Conservation (phyloP, 495 filamentous ascomycete species). For the Neurospora sp. region DNA sequence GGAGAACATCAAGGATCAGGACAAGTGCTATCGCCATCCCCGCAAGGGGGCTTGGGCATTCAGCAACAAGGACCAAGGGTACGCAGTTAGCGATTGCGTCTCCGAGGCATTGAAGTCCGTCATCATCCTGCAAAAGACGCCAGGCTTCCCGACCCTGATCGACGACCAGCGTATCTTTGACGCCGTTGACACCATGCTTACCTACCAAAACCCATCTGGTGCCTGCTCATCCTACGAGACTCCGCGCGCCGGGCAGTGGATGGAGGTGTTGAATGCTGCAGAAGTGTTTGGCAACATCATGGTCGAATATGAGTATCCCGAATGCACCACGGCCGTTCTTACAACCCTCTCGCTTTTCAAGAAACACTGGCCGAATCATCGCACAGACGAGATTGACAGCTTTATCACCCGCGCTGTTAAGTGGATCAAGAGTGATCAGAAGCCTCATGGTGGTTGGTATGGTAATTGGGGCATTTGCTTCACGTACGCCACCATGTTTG, state of each 20-base stretch:
- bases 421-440: conserved; percentile 74
- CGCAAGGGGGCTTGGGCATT: conserved; percentile 95
- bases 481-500: conserved; percentile 94
- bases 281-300: conserved; percentile 97
- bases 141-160: conserved; percentile 65
- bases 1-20: conserved; percentile 69
- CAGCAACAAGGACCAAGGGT: conserved; percentile 83
- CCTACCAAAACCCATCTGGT: conserved; percentile 83
- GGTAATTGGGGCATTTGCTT: conserved; percentile 97
- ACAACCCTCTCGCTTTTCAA: conserved; percentile 77
- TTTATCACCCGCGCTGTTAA: conserved; percentile 61
- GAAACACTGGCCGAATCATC: conserved; percentile 71
- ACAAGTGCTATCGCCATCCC: conserved; percentile 79
- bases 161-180: conserved; percentile 69
- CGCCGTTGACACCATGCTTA: conserved; percentile 79
- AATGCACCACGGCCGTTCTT: conserved; percentile 94
- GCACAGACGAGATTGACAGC: conserved; percentile 58
- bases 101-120: conserved; percentile 83
- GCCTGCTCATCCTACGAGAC: conserved; percentile 88
- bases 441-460: conserved; percentile 86
- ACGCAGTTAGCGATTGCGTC: conserved; percentile 90
- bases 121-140: conserved; percentile 70
- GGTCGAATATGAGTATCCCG: conserved; percentile 96
- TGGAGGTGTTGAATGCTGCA: conserved; percentile 86
- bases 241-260: conserved; percentile 59